Percentiles rank a stretch among this genome's conserved stretches.
phyloP scores from a whole-genome alignment of 2,329 filamentous ascomycete species.

The Epichloe glyceriae region DNA sequence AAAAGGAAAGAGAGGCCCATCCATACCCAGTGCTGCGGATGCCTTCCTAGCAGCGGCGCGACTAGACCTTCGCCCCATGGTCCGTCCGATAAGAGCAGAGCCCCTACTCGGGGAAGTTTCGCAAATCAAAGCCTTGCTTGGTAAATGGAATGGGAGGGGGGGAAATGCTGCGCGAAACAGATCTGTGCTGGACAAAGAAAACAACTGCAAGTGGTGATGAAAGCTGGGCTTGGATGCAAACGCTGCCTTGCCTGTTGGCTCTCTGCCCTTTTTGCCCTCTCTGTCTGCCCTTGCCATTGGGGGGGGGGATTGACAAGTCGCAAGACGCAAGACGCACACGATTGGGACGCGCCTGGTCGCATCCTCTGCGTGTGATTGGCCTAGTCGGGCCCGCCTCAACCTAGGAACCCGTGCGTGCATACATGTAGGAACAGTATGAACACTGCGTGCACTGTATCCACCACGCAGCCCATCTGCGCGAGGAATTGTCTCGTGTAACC shows the following conservation, averaged over 20 bases:
- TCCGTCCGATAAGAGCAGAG: background rate
- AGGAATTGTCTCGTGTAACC: no score
- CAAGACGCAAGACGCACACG: conserved; percentile 10
- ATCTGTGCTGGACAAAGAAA: background rate
- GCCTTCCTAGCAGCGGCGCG: conserved; percentile 41
- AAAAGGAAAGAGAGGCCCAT: conserved; percentile 15
- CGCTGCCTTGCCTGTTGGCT: background rate
- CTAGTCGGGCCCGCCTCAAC: conserved; percentile 1
- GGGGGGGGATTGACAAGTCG: background rate
- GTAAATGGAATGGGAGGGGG: background rate
- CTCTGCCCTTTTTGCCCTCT: background rate
- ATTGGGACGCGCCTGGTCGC: conserved; percentile 15
- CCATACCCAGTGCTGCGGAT: conserved; percentile 39
- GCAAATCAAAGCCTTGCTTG: background rate
- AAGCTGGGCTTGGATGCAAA: conserved; percentile 1
- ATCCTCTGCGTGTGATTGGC: conserved; percentile 15
- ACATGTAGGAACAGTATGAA: conserved; percentile 6
- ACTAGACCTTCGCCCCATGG: conserved; percentile 33
- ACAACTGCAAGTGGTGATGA: background rate
- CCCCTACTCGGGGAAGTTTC: background rate
- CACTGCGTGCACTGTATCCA: conserved; percentile 5
- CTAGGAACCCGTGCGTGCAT: no score
- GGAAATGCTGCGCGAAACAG: no score
- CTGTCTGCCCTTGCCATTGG: background rate
- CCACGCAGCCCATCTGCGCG: no score